Base-by-base conservation (phyloP, 495 filamentous ascomycete species). In the Aspergillus sclerotiicarbonarius region DNA sequence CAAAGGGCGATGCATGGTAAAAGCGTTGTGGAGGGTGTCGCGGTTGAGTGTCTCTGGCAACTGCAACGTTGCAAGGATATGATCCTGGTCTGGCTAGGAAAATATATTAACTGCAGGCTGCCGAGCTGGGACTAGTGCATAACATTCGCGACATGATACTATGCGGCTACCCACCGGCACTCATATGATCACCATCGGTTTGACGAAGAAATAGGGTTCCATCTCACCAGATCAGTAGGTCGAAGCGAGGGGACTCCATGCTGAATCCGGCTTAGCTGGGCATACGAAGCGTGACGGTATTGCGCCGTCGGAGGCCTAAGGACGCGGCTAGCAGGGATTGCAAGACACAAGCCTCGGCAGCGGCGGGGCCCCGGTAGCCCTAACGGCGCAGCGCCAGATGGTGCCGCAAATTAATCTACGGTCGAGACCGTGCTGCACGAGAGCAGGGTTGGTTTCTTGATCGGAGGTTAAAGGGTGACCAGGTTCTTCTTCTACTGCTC, bases 291-390 rank as follows among this genome's bases (percentile, higher is more conserved):
- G 21, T 31, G 52, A 54, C 37, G 13, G 53, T 46, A 54, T n/a
- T 16, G 32, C 53, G 21, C 39, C 21, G 35, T 21, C 50, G 20
- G 13, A 31, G 31, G 20, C 25, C 50, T 39, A 49, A 49, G 21
- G 29, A 19, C 18, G 13, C 53, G 35, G 20, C 51, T 53, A 53
- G 37, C 35, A 16, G 51, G 21, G 13, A 29, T 30, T 16, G 13
- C 31, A 29, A 19, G 13, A 53, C 21, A 53, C 53, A 54, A 54
- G 53, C 41, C 44, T 43, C 39, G n/a, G 37, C 37, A 41, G 37
- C 37, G 37, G 37, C 5, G 37, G 8, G 5, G 20, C 50, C 29
- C 33, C 16, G 16, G 18, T n/a, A 33, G 13, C 16, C 32, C 9
- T 33, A 51, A 33, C n/a, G 16, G 25, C 7, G 10, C 48, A 33